Evolutionary conservation across 129 eudicot species (phyloP), one percentile per base, ranked within the genome.

Genomic region (Centaurea solstitialis): DNA sequence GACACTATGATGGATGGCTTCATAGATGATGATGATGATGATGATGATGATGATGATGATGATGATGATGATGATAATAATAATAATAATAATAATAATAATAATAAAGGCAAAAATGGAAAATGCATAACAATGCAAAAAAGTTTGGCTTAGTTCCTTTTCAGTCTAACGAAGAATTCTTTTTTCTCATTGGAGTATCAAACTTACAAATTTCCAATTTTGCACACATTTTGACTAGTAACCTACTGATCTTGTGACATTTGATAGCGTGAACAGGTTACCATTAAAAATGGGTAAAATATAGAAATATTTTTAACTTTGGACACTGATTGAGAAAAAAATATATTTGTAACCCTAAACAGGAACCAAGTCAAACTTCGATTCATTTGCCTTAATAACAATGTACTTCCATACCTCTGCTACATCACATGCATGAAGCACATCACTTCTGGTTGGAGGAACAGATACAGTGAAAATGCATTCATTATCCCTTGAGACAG

Each of bases 381-480:
- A 57, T 57, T 17, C 9, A 17, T 17, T 57, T n/a, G 9, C 65
- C 65, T 8, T 57, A 53, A 53, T 53, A 53, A 53, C 22, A 73
- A 40, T 8, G 74, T 8, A 47, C 47, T 30, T 26, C 30, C 61
- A 50, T 77, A 95, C 99, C 98, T 95, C 99, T 77, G 97, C 97
- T 62, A 95, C 92, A 85, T 95, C 99, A 88, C 99, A 93, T 50
- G 98, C 89, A 88, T 95, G 98, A 85, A 92, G 97, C 79, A 95
- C 84, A 79, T 95, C 98, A 86, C 99, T 95, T 88, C 99, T 86
- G n/a, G 98, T 95, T n/a, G 99, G 97, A 79, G 99, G 99, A 70
- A 92, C 91, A 22, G 94, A 85, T 72, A 92, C 91, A 28, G 81
- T 87, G 76, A 95, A 89, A 41, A 69, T 66, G 72, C 85, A 67